Evolutionary conservation across 441 rosid species (phyloP), one percentile per base, ranked within the genome.

Genomic region (Daphne laureola): DNA sequence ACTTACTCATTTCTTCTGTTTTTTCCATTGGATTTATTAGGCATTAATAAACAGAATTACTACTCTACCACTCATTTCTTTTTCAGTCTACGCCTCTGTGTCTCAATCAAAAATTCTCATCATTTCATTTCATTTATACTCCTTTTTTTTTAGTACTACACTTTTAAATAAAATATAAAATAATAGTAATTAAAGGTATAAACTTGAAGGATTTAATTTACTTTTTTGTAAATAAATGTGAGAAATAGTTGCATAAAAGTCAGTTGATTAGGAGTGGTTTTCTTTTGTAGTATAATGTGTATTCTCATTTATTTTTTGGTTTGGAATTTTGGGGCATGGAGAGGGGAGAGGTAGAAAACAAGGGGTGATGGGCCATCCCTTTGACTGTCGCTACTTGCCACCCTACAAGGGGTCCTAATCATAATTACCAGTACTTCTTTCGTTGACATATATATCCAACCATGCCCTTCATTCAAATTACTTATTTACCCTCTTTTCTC

Each of bases 51-150:
- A 21, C 25, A 21, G 3, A 21, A 21, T 21, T 21, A 21, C 3
- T 2, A 21, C 25, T 21, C 38, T 6, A 9, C 11, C 38, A 31
- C 38, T 31, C 38, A 31, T 49, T 13, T 58, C 40, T 38, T 45
- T 59, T 57, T 71, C 59, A 51, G 73, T 75, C 69, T 63, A 68
- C 62, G 71, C 73, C 25, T 21, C 25, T 69, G 73, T 69, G 73
- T 69, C 79, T 70, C 76, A 71, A 81, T 76, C 81, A 57, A 55
- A 58, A 17, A 51, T 27, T 35, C 57, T 21, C 25, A 21, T 2
- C 25, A 21, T 21, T 21, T 21, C 2, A 18, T 18, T 18, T 18
- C 1, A 21, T 21, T 21, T 21, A 21, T 21, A 21, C 2, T 21
- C 25, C 25, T 21, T 21, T 21, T 21, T 21, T 21, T 2, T 21